Base-by-base conservation (phyloP, 768 basidiomycete genomes). In the Boletus vermiculosoides region DNA sequence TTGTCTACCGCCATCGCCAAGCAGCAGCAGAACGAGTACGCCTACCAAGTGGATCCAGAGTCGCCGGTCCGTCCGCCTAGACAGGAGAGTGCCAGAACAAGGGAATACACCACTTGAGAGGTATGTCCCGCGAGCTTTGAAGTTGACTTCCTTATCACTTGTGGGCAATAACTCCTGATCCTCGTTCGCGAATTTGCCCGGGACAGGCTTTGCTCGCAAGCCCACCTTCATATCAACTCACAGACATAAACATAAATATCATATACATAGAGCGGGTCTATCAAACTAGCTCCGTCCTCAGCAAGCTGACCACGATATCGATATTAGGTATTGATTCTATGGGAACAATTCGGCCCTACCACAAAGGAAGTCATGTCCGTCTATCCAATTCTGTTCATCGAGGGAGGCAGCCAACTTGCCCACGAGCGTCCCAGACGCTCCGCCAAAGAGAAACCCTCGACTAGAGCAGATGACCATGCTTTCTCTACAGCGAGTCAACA, bases 61-160 rank as follows among this genome's bases (percentile, higher is more conserved):
- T 84, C 86, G 2, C 73, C 75, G 13, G 45, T 64, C 8, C 57
- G 68, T 8, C 51, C 53, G 36, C 61, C 59, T 42, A 49, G 20
- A 50, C 58, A 10, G 12, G 59, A 56, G 39, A 23, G 23, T 4
- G 36, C 47, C 1, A 42, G 52, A 58, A 59, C 3, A 56, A 60
- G 3, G 57, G n/a, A n/a, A n/a, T n/a, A n/a, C n/a, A n/a, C n/a
- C n/a, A n/a, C 66, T 11, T 94, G 91, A 85, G 82, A 64, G 83
- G 86, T 93, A 94, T 68, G 88, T 87, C 4, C 64, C 60, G 45
- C 81, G 84, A 13, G 80, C 87, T 22, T 72, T 74, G 13, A 70
- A 71, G 39, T 66, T 90, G 53, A 76, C 64, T 90, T 92, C 66
- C 74, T 94, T 36, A 90, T 93, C 44, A 92, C 91, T 36, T 92